Conservation (phyloP, 352 stramenopile genomes). For the Peronospora belbahrii region DNA sequence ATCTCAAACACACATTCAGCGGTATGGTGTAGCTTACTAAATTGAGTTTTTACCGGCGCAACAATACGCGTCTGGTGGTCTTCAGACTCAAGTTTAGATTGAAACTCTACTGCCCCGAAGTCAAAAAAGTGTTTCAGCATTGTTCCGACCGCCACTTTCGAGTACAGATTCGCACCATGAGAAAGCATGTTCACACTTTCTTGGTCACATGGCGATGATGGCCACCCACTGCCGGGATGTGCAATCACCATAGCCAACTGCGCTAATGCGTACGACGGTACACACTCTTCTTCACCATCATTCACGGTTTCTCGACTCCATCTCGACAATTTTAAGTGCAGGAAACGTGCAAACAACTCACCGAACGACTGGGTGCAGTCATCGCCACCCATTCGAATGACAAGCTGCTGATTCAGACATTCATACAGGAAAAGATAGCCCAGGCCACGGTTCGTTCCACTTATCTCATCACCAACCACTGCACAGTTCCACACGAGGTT, state of each 20-base stretch:
- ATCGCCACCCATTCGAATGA: conserved; percentile 53
- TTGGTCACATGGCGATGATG: conserved; percentile 50
- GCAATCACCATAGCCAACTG: conserved; percentile 67
- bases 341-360: conserved; percentile 62
- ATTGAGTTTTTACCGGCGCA: conserved; percentile 53
- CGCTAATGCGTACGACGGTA: conserved; percentile 62
- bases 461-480: conserved; percentile 76
- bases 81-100: conserved; percentile 44
- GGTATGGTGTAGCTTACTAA: conserved; percentile 44
- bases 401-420: conserved; percentile 62
- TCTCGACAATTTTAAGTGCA: conserved; percentile 78
- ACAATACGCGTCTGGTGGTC: conserved; percentile 51
- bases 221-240: conserved; percentile 48
- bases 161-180: conserved; percentile 76
- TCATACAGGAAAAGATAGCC: conserved; percentile 83
- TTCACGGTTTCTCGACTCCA: conserved; percentile 81
- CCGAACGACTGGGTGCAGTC: conserved; percentile 74
- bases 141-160: conserved; percentile 65
- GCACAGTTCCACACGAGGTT: conserved; percentile 82
- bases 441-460: conserved; percentile 65
- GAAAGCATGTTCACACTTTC: conserved; percentile 65
- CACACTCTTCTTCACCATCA: conserved; percentile 76
- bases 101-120: conserved; percentile 57
- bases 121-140: conserved; percentile 84
- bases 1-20: conserved; percentile 28